phyloP scores from a whole-genome alignment of 2,329 filamentous ascomycete species.

The Zalaria obscura region DNA sequence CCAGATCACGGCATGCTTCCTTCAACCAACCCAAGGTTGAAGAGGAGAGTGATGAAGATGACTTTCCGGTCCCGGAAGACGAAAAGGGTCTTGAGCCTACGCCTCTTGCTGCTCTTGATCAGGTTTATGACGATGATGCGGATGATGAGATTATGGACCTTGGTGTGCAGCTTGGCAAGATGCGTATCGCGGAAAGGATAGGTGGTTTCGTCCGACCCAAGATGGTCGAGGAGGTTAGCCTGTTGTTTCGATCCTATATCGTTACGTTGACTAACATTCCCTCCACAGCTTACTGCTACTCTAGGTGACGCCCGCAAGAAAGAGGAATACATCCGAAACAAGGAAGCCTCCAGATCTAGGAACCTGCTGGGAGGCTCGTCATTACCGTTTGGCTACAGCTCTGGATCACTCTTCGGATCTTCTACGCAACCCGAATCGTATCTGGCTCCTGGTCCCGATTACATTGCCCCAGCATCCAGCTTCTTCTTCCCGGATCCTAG shows the following conservation, averaged over 20 bases:
- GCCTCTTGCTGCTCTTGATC: slow-evolving; percentile 48
- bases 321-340: background rate
- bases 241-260: no score
- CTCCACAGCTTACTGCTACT: background rate
- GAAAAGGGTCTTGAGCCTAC: slow-evolving; percentile 47
- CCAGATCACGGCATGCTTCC: background rate
- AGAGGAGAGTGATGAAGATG: slow-evolving; percentile 42
- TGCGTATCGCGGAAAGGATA: slow-evolving; percentile 60
- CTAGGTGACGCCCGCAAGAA: background rate
- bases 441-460: slow-evolving; percentile 49
- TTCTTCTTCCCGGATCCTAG: slow-evolving; percentile 47
- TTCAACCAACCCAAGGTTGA: slow-evolving; percentile 21
- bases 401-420: background rate
- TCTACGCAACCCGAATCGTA: slow-evolving; percentile 25
- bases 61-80: slow-evolving; percentile 33
- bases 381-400: background rate
- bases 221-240: slow-evolving; percentile 52
- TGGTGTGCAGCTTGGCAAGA: slow-evolving; percentile 55
- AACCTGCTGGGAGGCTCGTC: background rate
- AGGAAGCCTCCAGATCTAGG: no score
- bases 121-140: slow-evolving; percentile 51
- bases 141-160: slow-evolving; percentile 59
- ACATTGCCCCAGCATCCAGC: slow-evolving; percentile 52
- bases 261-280: no score
- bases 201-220: slow-evolving; percentile 59